Base-by-base conservation (phyloP, 2,329 filamentous ascomycete species). In the Sporothrix pseudoabietina region DNA sequence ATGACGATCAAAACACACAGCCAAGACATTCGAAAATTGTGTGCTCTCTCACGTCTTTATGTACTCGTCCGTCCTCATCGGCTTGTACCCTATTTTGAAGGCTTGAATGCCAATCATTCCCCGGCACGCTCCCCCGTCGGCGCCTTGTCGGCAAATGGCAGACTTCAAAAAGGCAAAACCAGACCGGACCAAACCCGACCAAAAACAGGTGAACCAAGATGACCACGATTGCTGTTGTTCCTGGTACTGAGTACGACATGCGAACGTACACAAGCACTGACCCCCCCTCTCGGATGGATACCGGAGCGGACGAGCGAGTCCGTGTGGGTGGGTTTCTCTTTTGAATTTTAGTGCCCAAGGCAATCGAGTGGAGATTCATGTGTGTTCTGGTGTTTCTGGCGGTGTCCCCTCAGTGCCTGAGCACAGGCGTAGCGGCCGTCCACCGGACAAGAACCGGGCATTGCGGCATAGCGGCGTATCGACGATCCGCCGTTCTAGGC, bases 381-480 rank as follows among this genome's bases (percentile, higher is more conserved):
- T 1, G 35, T 35, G 35, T 35, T 49, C 14, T 3, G 52, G 22
- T 30, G 52, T 16, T 49, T 49, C 44, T 44, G 59, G 22, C 61
- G 7, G 41, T 44, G 12, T 12, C 44, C 14, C 44, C 44, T 39
- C 8, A 47, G 39, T 66, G 10, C 61, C 61, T 16, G n/a, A 66
- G 39, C 61, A 16, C 39, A 66, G 35, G 61, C 14, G 66, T 68
- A 54, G 54, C 26, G 71, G 71, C 71, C 65, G 65, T 41, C 54
- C 16, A 73, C 72, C 72, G 68, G 73, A 72, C 52, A 57, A 57
- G 44, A 74, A 49, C 66, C 71, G 70, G 70, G 71, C 26, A 70
- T 73, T 73, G 59, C 59, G 59, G 71, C 70, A 66, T 32, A 35
- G 32, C 49, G 66, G 49, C 49, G 16, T 52, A 41, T n/a, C 71